Conservation (phyloP, 1,284 basidiomycete species). For the Irpex sp. region DNA sequence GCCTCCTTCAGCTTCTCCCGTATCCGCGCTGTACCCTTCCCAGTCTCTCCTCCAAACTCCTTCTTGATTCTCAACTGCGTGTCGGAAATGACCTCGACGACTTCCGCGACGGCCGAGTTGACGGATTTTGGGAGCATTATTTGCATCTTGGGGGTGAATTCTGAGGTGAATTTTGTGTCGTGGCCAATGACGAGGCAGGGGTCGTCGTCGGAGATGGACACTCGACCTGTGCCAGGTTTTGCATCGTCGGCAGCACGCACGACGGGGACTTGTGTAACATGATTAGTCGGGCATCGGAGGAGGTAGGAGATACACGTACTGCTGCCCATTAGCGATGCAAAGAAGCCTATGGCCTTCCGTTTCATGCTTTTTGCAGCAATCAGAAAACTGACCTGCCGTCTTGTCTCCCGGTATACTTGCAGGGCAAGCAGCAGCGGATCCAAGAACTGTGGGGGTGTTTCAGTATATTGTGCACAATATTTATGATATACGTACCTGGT, state of each 20-base stretch:
- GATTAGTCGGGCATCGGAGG: slow-evolving; percentile 4
- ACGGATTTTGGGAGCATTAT: slow-evolving; percentile 86
- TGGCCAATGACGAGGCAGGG: slow-evolving; percentile 79
- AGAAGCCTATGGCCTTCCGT: slow-evolving; percentile 78
- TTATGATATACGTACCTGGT: slow-evolving; percentile 60
- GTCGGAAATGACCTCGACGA: slow-evolving; percentile 88
- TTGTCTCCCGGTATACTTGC: slow-evolving; percentile 85
- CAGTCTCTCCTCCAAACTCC: slow-evolving; percentile 83
- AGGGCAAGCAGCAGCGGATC: slow-evolving; percentile 89
- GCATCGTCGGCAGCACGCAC: slow-evolving; percentile 89
- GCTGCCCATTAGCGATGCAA: slow-evolving; percentile 84
- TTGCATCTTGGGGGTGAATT: slow-evolving; percentile 82
- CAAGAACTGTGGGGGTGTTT: slow-evolving; percentile 67
- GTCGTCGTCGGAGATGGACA: slow-evolving; percentile 74
- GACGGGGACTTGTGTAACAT: slow-evolving; percentile 72
- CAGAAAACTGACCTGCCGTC: slow-evolving; percentile 84
- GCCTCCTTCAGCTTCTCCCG: slow-evolving; percentile 64
- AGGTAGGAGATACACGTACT: slow-evolving; percentile 57
- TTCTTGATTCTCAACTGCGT: slow-evolving; percentile 83
- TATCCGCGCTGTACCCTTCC: slow-evolving; percentile 71
- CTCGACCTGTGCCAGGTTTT: slow-evolving; percentile 71
- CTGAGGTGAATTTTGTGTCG: slow-evolving; percentile 75
- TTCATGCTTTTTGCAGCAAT: slow-evolving; percentile 94
- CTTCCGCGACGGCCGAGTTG: slow-evolving; percentile 78
- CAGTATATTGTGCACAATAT: slow-evolving; percentile 6